Evolutionary conservation across 352 stramenopile genomes (phyloP).

Genomic region (Phytophthora sp.): DNA sequence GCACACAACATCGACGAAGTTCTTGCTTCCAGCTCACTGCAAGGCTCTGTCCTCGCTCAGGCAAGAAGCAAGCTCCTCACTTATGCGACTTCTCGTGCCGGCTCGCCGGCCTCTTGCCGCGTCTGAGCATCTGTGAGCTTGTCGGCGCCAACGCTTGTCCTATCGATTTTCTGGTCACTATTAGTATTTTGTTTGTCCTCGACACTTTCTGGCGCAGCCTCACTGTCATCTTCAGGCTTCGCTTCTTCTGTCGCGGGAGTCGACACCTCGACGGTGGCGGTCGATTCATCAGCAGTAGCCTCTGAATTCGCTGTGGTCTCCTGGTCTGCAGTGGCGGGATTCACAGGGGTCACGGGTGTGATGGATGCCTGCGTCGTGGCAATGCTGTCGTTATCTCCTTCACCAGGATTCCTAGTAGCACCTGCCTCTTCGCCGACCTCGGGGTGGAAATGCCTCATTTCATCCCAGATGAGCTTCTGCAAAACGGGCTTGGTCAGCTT

Average conservation of each 20-base stretch:
- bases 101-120: conserved; percentile 54
- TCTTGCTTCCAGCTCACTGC: conserved; percentile 6
- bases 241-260: conserved; percentile 13
- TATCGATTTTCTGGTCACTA: conserved; percentile 27
- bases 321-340: conserved; percentile 17
- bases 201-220: not conserved
- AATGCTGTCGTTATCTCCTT: conserved; percentile 26
- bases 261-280: conserved; percentile 7
- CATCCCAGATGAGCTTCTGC: conserved; percentile 87
- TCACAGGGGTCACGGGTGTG: conserved; percentile 47
- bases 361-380: conserved; percentile 29
- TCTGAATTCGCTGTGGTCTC: not conserved
- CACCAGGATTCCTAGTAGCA: not conserved
- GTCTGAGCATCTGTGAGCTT: conserved; percentile 30
- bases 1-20: conserved; percentile 24
- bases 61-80: not conserved
- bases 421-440: conserved; percentile 47
- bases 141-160: conserved; percentile 21
- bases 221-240: conserved; percentile 24
- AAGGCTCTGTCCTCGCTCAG: not conserved
- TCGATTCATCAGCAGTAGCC: not conserved
- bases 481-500: conserved; percentile 84
- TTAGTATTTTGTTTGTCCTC: conserved; percentile 9
- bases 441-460: conserved; percentile 84
- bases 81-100: conserved; percentile 51